Conservation (phyloP, 108 stramenopile genomes). For the Schizochytrium sp. region DNA sequence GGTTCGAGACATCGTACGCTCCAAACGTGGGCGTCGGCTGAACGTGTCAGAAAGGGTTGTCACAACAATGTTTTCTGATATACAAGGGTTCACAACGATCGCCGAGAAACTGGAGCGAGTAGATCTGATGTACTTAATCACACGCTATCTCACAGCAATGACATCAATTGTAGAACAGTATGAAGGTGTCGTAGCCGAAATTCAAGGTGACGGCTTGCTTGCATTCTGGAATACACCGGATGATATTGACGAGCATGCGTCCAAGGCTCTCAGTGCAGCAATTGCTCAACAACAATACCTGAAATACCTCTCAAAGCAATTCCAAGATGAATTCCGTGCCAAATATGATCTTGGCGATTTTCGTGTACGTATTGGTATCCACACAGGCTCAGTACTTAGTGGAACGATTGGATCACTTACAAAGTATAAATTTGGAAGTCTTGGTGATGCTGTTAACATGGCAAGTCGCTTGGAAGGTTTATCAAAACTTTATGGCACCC, state of each 20-base stretch:
- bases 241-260: not conserved
- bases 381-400: constrained; percentile 26
- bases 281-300: constrained; percentile 50
- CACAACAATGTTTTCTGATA: constrained; percentile 52
- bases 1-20: constrained; percentile 1
- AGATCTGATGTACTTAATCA: constrained; percentile 54
- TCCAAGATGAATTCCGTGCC: constrained; percentile 19
- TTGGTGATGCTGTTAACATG: constrained; percentile 8
- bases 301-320: constrained; percentile 21
- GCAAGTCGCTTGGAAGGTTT: constrained; percentile 18
- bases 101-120: constrained; percentile 43
- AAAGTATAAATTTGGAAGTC: constrained; percentile 38
- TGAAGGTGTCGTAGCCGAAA: constrained; percentile 54
- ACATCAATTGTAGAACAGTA: constrained; percentile 42
- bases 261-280: constrained; percentile 35
- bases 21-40: not conserved
- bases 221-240: constrained; percentile 52
- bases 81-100: constrained; percentile 40
- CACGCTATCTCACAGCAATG: constrained; percentile 46
- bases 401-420: constrained; percentile 45
- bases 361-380: constrained; percentile 43
- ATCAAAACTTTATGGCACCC: constrained; percentile 13
- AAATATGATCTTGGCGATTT: constrained; percentile 50
- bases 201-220: constrained; percentile 50
- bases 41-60: not conserved